Evolutionary conservation across 2,329 filamentous ascomycete species (phyloP).

Genomic region (Neofusicoccum parvum): DNA sequence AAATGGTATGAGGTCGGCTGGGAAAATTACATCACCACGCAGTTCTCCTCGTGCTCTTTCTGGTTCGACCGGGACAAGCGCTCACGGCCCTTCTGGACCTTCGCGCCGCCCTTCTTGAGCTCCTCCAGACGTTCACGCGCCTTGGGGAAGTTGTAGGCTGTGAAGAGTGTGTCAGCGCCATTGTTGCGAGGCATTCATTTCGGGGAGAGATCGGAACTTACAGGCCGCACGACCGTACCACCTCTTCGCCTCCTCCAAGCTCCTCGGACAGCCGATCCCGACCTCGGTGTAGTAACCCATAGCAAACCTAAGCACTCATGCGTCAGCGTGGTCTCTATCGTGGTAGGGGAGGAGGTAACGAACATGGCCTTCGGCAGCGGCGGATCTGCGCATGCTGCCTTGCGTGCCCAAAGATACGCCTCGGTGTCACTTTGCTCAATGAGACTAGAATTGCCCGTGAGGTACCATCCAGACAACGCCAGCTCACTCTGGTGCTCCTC

Average conservation of each 20-base stretch:
- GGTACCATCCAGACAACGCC: slow-evolving; percentile 68
- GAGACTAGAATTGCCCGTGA: slow-evolving; percentile 86
- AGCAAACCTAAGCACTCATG: slow-evolving; percentile 60
- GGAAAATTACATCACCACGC: slow-evolving; percentile 69
- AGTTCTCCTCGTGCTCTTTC: slow-evolving; percentile 87
- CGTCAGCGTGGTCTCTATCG: too few species aligned
- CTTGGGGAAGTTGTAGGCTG: slow-evolving; percentile 93
- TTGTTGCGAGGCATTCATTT: not conserved
- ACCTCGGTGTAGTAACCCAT: slow-evolving; percentile 98
- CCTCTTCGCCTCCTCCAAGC: slow-evolving; percentile 91
- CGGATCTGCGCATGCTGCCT: slow-evolving; percentile 79
- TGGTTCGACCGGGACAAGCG: slow-evolving; percentile 80
- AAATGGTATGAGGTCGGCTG: too few species aligned
- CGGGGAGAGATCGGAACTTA: slow-evolving; percentile 56
- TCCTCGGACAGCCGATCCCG: slow-evolving; percentile 83
- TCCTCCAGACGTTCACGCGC: slow-evolving; percentile 91
- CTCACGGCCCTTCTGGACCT: slow-evolving; percentile 72
- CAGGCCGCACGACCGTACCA: slow-evolving; percentile 98
- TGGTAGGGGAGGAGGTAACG: not conserved
- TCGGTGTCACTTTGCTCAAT: slow-evolving; percentile 92
- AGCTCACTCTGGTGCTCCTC: slow-evolving; percentile 90
- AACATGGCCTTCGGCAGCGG: slow-evolving; percentile 79
- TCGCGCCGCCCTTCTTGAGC: slow-evolving; percentile 77
- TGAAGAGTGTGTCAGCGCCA: slow-evolving; percentile 25
- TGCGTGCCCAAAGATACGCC: slow-evolving; percentile 94